Percentiles rank a stretch among this genome's conserved stretches.
phyloP scores from a whole-genome alignment of 75 land plant genomes.

The Sequoia sempervirens region DNA sequence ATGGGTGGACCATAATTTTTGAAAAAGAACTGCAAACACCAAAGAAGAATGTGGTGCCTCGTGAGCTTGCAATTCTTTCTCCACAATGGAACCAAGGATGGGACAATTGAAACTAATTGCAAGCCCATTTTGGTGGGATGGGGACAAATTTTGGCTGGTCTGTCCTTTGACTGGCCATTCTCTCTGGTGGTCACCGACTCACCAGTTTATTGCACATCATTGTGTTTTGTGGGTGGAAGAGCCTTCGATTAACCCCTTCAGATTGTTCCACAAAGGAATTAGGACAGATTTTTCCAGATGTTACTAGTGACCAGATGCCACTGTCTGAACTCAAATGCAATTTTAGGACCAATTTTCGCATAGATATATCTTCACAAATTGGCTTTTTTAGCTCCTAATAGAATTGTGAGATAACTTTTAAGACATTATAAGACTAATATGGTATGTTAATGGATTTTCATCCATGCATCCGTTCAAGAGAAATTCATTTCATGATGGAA shows the following conservation, averaged over 20 bases:
- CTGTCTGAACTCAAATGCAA: background rate
- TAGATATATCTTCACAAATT: background rate
- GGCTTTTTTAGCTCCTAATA: background rate
- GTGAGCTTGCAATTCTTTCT: background rate
- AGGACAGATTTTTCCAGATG: background rate
- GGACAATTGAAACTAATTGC: background rate
- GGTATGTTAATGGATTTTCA: background rate
- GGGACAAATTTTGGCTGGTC: background rate
- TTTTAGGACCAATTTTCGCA: background rate
- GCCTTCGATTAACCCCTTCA: no score
- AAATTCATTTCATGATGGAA: background rate
- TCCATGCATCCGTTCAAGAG: background rate
- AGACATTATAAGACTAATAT: background rate
- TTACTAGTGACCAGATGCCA: background rate
- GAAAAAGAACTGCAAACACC: background rate
- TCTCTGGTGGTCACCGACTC: background rate
- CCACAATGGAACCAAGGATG: background rate
- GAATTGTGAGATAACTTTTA: background rate
- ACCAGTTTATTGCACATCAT: no score
- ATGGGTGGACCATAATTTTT: background rate
- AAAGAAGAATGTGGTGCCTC: background rate
- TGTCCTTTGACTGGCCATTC: background rate
- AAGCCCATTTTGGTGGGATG: background rate
- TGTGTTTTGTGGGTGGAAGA: no score
- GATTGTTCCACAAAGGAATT: background rate